Evolutionary conservation across 192 early-diverging fungal species (phyloP), one percentile per base, ranked within the genome.

Genomic region (Chytriomyces sp.): DNA sequence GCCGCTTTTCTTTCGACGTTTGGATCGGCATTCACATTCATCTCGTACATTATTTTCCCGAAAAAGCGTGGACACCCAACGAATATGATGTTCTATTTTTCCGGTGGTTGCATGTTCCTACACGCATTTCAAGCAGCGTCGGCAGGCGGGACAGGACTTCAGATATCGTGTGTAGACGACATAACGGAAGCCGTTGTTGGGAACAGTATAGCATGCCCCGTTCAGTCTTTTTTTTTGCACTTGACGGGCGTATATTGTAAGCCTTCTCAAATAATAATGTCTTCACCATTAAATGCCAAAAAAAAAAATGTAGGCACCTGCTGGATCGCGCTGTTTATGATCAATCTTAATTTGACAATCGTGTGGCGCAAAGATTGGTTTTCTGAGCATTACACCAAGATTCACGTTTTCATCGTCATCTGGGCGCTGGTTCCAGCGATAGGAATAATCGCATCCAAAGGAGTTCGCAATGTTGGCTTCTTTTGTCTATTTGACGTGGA

Each of bases 291-390:
- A 44, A 12, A 12, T 44, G 8, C 19, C 19, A 19, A 44, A 12
- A 12, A 12, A 12, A 12, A 14, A 26, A 12, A 12, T 44, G 7
- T 28, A 26, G 54, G 32, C 22, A 28, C 37, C 33, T 60, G 7
- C 22, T 60, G 58, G 58, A 60, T 60, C 25, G 37, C 10, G 10
- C 4, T 44, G 26, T 64, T 37, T 36, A 60, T 60, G 4, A 8
- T 60, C 4, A 60, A 60, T 36, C 32, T 60, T 8, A 30, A 60
- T 34, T 36, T 60, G 10, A 60, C 58, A 5, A 30, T 60, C 4
- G 58, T 60, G 6, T 60, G 58, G 58, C 31, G 32, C 8, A 60
- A 25, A 10, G 58, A 60, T 36, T 60, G 58, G 58, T 36, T 60
- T 17, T 36, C 8, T 22, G 58, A 60, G 7, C 25, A 22, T 36